Conservation (phyloP, 495 filamentous ascomycete species). For the Trichocladium uniseriatum region DNA sequence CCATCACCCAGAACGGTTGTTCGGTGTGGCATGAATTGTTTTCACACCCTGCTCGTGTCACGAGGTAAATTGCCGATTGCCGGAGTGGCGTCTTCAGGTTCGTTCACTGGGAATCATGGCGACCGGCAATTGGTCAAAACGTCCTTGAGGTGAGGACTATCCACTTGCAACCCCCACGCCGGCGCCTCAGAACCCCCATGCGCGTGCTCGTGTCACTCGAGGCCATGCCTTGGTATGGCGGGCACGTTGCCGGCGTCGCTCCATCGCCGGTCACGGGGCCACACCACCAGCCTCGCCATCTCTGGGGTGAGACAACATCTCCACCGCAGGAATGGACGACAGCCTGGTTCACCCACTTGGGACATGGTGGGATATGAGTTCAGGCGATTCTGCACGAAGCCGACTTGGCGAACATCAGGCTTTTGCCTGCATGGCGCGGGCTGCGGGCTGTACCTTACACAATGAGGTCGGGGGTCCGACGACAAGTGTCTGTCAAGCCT, state of each 20-base stretch:
- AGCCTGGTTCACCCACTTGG: not conserved
- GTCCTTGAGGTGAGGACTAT: too few relatives aligned
- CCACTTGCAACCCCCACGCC: not conserved
- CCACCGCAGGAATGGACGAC: not conserved
- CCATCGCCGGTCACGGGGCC: not conserved
- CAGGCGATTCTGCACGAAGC: constrained; percentile 11
- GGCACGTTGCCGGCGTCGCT: not conserved
- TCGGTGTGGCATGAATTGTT: too few relatives aligned
- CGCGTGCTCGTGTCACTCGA: not conserved
- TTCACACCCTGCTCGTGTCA: too few relatives aligned
- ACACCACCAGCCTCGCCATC: not conserved
- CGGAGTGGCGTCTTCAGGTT: not conserved
- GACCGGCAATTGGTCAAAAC: not conserved
- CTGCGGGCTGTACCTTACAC: not conserved
- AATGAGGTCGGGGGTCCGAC: too few relatives aligned
- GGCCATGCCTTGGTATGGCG: not conserved
- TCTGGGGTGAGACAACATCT: not conserved
- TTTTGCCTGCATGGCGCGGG: not conserved
- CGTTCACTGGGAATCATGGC: not conserved
- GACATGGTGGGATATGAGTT: not conserved
- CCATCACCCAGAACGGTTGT: not conserved
- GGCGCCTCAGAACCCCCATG: not conserved
- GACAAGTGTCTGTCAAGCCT: too few relatives aligned
- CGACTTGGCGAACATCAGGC: constrained; percentile 12
- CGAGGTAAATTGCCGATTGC: too few relatives aligned